Evolutionary conservation across 2,329 filamentous ascomycete species (phyloP).

Genomic region (Tolypocladium ophioglossoides): DNA sequence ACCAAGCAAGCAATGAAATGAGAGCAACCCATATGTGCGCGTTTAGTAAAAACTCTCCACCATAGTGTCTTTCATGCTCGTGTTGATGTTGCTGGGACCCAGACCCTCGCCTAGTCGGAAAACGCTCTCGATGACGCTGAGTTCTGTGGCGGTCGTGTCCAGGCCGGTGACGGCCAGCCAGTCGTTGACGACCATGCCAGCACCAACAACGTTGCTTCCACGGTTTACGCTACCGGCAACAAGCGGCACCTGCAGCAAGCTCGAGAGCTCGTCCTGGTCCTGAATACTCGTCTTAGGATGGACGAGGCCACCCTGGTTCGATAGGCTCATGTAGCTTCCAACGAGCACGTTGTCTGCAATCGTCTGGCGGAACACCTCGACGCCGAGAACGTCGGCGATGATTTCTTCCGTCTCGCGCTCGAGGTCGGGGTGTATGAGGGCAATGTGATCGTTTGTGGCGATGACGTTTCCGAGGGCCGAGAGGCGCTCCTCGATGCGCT

Average conservation of each 20-base stretch:
- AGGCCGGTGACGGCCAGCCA: constrained; percentile 92
- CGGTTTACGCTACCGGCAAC: constrained; percentile 92
- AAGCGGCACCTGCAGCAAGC: constrained; percentile 86
- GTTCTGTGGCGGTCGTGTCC: constrained; percentile 92
- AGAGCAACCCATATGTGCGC: constrained; percentile 4
- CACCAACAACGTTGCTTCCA: constrained; percentile 88
- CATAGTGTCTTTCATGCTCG: constrained; percentile 90
- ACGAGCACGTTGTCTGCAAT: constrained; percentile 95
- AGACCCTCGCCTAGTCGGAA: constrained; percentile 87
- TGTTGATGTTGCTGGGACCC: constrained; percentile 68
- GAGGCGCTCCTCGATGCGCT: constrained; percentile 93
- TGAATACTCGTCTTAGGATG: constrained; percentile 96
- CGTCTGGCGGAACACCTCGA: constrained; percentile 88
- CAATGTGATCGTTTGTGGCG: constrained; percentile 92
- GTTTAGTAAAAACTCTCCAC: constrained; percentile 95
- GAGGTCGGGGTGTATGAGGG: constrained; percentile 88
- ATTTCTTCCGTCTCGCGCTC: constrained; percentile 99
- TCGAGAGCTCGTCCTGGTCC: constrained; percentile 94
- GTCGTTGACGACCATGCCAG: constrained; percentile 54
- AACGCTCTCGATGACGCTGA: constrained; percentile 92
- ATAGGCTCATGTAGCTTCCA: constrained; percentile 91
- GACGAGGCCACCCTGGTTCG: constrained; percentile 92
- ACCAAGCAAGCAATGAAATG: constrained; percentile 4
- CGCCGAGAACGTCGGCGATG: constrained; percentile 83
- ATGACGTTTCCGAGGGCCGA: constrained; percentile 96